Conservation (phyloP, 2,329 filamentous ascomycete genomes). For the Pseudogymnoascus sp. region DNA sequence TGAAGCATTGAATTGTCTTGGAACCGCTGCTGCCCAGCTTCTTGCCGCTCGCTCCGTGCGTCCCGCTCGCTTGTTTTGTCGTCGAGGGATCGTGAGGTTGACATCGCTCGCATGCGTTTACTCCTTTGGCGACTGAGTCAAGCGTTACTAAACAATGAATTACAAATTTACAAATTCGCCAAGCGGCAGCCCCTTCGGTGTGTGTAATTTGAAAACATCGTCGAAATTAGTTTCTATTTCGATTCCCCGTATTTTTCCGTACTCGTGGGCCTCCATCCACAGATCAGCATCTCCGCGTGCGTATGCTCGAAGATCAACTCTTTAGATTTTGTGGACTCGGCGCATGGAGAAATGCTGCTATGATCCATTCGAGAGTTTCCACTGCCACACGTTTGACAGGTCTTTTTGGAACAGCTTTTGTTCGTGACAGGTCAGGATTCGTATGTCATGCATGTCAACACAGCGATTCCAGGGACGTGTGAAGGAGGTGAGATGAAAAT, state of each 20-base stretch:
- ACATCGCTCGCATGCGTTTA: not conserved
- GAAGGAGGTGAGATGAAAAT: not conserved
- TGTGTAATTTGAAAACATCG: not conserved
- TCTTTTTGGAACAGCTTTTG: not conserved
- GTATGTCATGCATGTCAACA: not conserved
- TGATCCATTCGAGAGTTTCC: not conserved
- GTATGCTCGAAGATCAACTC: not conserved
- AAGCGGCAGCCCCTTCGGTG: not conserved
- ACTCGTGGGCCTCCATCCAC: not conserved
- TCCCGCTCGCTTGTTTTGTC: not conserved
- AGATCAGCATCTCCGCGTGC: not conserved
- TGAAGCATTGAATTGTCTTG: slow-evolving; percentile 1
- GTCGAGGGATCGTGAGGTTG: not conserved
- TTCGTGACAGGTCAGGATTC: not conserved
- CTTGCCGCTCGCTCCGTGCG: not conserved
- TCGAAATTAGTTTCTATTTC: not conserved
- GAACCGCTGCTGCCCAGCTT: not conserved
- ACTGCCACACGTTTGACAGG: not conserved
- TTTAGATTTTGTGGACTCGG: not conserved
- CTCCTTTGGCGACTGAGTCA: not conserved
- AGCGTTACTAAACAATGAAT: not conserved
- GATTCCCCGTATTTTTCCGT: not conserved
- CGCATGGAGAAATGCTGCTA: not conserved
- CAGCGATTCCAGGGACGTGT: not conserved
- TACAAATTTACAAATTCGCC: not conserved